A percentile compares a stretch with the other conserved stretches of the same genome.
These are phyloP conservation scores for Boletus pseudo-olivaceus DNA, from an alignment of 768 basidiomycete genomes.

Conservation along the genomic window DNA sequence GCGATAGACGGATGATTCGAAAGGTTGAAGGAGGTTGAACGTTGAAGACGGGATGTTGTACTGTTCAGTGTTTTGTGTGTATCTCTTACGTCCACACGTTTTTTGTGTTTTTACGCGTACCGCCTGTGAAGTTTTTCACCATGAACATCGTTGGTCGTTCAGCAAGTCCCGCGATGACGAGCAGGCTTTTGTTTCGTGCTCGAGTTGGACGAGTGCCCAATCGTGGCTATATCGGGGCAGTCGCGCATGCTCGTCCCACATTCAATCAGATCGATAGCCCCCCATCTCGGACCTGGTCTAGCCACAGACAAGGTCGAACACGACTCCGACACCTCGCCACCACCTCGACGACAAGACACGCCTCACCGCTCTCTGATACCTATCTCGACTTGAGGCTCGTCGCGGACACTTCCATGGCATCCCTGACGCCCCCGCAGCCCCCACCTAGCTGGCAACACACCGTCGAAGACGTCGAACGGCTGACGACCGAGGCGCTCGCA, in stretches of 20 bases:
- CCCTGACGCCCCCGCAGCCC: slow-evolving; percentile 61
- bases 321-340: slow-evolving; percentile 10
- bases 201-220: neutral
- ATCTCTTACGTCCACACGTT: slow-evolving; percentile 1
- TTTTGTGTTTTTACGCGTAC: neutral
- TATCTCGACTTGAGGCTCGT: slow-evolving; percentile 5
- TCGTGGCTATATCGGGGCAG: slow-evolving; percentile 18
- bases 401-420: slow-evolving; percentile 34
- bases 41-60: slow-evolving; percentile 12
- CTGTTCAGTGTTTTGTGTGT: neutral
- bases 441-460: slow-evolving; percentile 69
- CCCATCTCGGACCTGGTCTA: neutral
- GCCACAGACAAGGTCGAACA: neutral
- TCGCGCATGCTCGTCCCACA: neutral
- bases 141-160: slow-evolving; percentile 4
- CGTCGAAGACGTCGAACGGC: slow-evolving; percentile 52
- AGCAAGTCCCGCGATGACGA: neutral
- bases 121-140: neutral
- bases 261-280: neutral
- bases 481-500: slow-evolving; percentile 60
- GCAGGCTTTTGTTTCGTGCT: neutral
- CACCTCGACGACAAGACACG: slow-evolving; percentile 2
- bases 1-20: slow-evolving; percentile 79
- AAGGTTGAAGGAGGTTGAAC: slow-evolving; percentile 50
- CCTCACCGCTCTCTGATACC: neutral